Conservation (phyloP, 306 rosid genomes). For the Vicia sativa region DNA sequence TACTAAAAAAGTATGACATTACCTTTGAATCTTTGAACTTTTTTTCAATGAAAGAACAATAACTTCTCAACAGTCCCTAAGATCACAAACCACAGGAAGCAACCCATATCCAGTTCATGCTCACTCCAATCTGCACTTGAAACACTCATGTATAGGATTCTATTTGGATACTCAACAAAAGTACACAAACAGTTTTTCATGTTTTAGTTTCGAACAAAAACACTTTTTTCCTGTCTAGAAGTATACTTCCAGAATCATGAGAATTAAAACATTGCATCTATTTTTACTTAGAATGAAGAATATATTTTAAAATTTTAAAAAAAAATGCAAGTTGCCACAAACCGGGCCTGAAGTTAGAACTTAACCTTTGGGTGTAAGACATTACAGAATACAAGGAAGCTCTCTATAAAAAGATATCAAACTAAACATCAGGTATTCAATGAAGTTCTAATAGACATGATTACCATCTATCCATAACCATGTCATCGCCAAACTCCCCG, state of each 20-base stretch:
- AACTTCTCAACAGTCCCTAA: slow-evolving; percentile 2
- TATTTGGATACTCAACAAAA: background rate
- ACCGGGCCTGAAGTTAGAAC: slow-evolving; percentile 22
- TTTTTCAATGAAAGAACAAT: background rate
- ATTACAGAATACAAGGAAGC: slow-evolving; percentile 32
- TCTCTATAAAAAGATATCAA: slow-evolving; percentile 18
- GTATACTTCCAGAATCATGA: background rate
- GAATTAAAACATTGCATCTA: slow-evolving; percentile 8
- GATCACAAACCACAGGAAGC: background rate
- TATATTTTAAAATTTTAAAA: background rate
- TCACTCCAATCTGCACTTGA: slow-evolving; percentile 13
- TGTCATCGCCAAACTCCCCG: slow-evolving; percentile 74
- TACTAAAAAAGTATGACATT: background rate
- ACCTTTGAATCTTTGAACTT: background rate
- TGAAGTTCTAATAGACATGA: slow-evolving; percentile 28
- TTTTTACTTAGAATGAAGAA: slow-evolving; percentile 9
- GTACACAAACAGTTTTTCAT: too few relatives aligned
- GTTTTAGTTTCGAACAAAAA: too few relatives aligned
- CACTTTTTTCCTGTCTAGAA: too few relatives aligned
- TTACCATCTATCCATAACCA: slow-evolving; percentile 69
- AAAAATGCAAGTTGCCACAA: slow-evolving; percentile 24
- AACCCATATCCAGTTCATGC: slow-evolving; percentile 13
- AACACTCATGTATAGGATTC: background rate
- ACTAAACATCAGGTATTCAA: slow-evolving; percentile 28
- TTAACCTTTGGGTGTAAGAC: slow-evolving; percentile 18